Evolutionary conservation across 768 basidiomycete species (phyloP).

Genomic region (Collybia sp.): DNA sequence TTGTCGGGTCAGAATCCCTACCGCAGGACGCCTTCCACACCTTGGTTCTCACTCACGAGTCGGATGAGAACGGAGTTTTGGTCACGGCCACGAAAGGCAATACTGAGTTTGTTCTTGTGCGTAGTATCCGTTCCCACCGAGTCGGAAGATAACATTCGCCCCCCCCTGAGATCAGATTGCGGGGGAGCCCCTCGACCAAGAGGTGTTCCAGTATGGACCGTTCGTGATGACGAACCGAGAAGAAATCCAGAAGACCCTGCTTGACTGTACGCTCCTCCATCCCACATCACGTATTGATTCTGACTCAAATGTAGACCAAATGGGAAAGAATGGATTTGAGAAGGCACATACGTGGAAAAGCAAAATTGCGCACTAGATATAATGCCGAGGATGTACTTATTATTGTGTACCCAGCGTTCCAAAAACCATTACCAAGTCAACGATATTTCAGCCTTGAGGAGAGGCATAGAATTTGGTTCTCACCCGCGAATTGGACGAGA

Average conservation of each 20-base stretch:
- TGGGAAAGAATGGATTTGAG: slow-evolving; percentile 85
- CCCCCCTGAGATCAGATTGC: slow-evolving; percentile 56
- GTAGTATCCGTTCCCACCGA: not conserved
- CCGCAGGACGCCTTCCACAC: slow-evolving; percentile 67
- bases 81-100: slow-evolving; percentile 54
- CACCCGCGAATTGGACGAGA: no score
- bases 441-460: no score
- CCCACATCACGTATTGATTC: slow-evolving; percentile 2
- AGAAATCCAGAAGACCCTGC: slow-evolving; percentile 78
- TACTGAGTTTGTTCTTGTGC: slow-evolving; percentile 76
- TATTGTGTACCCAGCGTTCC: no score
- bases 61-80: slow-evolving; percentile 61
- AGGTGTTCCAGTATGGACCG: slow-evolving; percentile 83
- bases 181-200: slow-evolving; percentile 86
- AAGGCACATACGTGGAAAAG: slow-evolving; percentile 85
- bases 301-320: slow-evolving; percentile 46
- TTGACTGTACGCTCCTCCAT: slow-evolving; percentile 58
- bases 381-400: no score
- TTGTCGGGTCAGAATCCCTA: slow-evolving; percentile 44
- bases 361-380: slow-evolving; percentile 53
- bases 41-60: slow-evolving; percentile 66
- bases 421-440: no score
- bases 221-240: slow-evolving; percentile 81
- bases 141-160: no score
- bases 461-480: no score